These are phyloP conservation scores for Fonsecaea multimorphosa DNA, from an alignment of 2,329 filamentous ascomycete species.

Conservation along the genomic window DNA sequence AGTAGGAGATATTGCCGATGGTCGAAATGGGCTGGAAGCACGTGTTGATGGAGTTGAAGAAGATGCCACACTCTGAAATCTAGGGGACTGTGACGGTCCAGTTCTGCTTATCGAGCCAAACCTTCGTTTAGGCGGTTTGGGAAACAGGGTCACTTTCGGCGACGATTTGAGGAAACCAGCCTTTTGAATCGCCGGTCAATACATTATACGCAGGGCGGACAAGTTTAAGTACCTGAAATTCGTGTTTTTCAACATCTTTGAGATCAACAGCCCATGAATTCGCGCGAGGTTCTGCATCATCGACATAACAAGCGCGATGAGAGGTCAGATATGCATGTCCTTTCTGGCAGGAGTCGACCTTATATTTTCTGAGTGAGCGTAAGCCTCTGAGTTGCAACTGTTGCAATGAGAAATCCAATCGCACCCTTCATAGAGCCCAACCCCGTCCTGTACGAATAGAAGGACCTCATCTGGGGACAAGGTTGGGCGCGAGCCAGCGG, in stretches of 20 bases:
- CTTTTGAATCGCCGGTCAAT: slow-evolving; percentile 52
- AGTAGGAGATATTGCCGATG: slow-evolving; percentile 46
- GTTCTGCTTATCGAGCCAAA: slow-evolving; percentile 61
- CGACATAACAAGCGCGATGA: slow-evolving; percentile 93
- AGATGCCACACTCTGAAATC: slow-evolving; percentile 33
- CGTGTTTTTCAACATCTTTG: slow-evolving; percentile 86
- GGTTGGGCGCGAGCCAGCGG: slow-evolving; percentile 90
- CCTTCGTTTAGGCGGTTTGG: slow-evolving; percentile 75
- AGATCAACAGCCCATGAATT: slow-evolving; percentile 85
- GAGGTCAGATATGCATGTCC: slow-evolving; percentile 96
- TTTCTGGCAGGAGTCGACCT: slow-evolving; percentile 91
- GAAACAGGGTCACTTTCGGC: slow-evolving; percentile 85
- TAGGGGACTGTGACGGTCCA: slow-evolving; percentile 44
- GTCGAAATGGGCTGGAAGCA: slow-evolving; percentile 42
- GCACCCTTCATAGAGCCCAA: slow-evolving; percentile 96
- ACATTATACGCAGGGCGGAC: background rate
- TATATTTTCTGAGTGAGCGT: slow-evolving; percentile 74
- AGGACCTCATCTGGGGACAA: slow-evolving; percentile 92
- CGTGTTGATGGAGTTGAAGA: slow-evolving; percentile 44
- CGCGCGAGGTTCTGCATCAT: slow-evolving; percentile 81
- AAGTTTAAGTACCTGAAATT: slow-evolving; percentile 73
- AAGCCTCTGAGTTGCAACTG: slow-evolving; percentile 1
- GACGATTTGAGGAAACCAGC: slow-evolving; percentile 95
- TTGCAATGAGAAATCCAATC: slow-evolving; percentile 43
- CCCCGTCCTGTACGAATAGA: slow-evolving; percentile 95